Base-by-base conservation (phyloP, 805 yeast species). In the Metschnikowia peoriensis region DNA sequence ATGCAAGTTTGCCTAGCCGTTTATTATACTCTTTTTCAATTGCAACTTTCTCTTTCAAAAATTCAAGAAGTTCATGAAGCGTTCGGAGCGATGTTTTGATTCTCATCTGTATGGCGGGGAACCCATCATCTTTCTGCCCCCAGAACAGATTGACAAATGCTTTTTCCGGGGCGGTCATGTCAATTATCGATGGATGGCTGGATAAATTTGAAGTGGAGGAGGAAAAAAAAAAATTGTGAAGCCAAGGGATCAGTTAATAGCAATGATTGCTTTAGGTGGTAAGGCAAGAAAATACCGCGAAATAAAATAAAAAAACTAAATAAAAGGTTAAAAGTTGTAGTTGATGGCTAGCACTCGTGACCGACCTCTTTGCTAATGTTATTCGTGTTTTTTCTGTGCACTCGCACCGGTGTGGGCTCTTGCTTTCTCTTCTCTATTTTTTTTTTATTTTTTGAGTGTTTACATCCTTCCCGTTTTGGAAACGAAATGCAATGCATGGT, bases 1-100 rank as follows among this genome's bases (percentile, higher is more conserved):
- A 68, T 17, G 88, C 70, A 22, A 89, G 69, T 14, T 77, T 73
- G 42, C 70, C 71, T 58, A 90, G 66, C 53, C 76, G 77, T 50
- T 80, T 78, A 38, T 84, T 70, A 62, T 88, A 88, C 28, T 90
- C 96, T 54, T 83, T 86, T 61, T 89, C 97, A 39, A 90, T 78
- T 14, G 80, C 72, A 1, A 80, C 70, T 38, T 85, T 70, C 52
- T 73, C 75, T 35, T 63, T 63, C 54, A 72, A 73, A 53, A 66
- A 72, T 14, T 65, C 66, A 34, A 69, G 58, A 40, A 73, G 62
- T 52, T 73, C 76, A 38, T 67, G 66, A 46, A 72, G 61, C 11
- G 94, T 85, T 44, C 76, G 77, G 40, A 80, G 73, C 8, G 90
- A 82, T 53, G 81, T 76, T 58, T 80, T 78, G 73, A 86, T 78